These are phyloP conservation scores for Aspergillus eucalypticola DNA, from an alignment of 2,329 filamentous ascomycete genomes.

Conservation along the genomic window DNA sequence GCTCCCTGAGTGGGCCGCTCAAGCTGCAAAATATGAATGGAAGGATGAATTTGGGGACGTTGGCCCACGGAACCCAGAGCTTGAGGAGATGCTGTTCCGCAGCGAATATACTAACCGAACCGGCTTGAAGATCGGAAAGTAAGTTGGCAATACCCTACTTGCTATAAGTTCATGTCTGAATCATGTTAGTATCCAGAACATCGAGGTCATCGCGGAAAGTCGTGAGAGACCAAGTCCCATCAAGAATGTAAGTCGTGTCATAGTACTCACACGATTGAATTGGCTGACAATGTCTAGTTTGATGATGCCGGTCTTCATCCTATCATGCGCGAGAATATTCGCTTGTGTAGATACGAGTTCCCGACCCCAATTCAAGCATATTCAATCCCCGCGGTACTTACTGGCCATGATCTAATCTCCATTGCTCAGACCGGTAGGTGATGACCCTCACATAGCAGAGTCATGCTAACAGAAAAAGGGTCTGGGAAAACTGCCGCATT, in stretches of 20 bases:
- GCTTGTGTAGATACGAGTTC: constrained; percentile 66
- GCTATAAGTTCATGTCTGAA: constrained; percentile 6
- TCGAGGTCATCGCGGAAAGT: constrained; percentile 55
- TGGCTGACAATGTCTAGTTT: constrained; percentile 55
- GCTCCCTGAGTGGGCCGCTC: constrained; percentile 52
- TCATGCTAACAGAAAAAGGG: constrained; percentile 56
- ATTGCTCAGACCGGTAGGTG: constrained; percentile 86
- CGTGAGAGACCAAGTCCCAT: constrained; percentile 51
- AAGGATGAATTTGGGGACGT: constrained; percentile 83
- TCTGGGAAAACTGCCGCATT: constrained; percentile 97
- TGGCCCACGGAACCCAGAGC: constrained; percentile 66
- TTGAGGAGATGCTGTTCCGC: constrained; percentile 76
- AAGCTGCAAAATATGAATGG: constrained; percentile 77
- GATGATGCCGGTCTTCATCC: constrained; percentile 81
- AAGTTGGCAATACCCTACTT: constrained; percentile 33
- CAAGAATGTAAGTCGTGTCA: constrained; percentile 46
- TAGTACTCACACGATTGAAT: not conserved
- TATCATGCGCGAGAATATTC: constrained; percentile 74
- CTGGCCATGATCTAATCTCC: constrained; percentile 79
- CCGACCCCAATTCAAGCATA: constrained; percentile 90
- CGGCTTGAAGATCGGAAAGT: constrained; percentile 67
- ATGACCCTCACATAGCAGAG: not conserved
- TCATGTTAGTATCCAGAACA: constrained; percentile 43
- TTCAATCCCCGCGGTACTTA: constrained; percentile 74
- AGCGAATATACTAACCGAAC: constrained; percentile 51